phyloP scores from a whole-genome alignment of 2,329 filamentous ascomycete genomes.

The Aspergillus spinulosporus region DNA sequence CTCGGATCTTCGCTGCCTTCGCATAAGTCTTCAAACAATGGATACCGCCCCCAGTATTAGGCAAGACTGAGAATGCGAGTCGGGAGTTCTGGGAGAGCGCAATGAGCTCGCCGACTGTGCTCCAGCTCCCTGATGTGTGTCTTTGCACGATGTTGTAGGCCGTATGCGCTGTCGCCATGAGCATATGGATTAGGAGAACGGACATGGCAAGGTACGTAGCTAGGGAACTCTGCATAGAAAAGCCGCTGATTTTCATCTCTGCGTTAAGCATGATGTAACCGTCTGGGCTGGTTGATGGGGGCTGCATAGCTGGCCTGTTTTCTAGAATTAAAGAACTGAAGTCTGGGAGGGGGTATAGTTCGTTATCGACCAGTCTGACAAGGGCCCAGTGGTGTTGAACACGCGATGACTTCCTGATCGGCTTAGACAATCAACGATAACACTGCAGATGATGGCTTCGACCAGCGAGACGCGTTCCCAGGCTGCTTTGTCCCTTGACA shows the following conservation, averaged over 20 bases:
- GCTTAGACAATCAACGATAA: constrained; percentile 12
- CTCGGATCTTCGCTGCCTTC: constrained; percentile 1
- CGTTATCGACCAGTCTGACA: neutral
- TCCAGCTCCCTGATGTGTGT: constrained; percentile 11
- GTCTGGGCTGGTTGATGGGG: neutral
- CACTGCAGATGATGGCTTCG: constrained; percentile 10
- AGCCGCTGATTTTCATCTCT: constrained; percentile 12
- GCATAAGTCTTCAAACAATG: constrained; percentile 3
- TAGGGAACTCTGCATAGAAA: constrained; percentile 8
- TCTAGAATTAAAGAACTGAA: constrained; percentile 8
- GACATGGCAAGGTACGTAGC: constrained; percentile 10
- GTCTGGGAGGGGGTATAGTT: constrained; percentile 3
- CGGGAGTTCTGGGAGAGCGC: constrained; percentile 13
- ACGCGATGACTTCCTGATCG: constrained; percentile 8
- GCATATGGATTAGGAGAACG: constrained; percentile 9
- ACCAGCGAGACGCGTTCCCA: constrained; percentile 7
- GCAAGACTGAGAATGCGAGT: neutral
- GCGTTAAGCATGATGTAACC: neutral
- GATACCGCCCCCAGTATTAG: constrained; percentile 9
- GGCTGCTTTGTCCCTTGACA: neutral
- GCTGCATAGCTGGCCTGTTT: constrained; percentile 2
- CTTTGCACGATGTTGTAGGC: constrained; percentile 1
- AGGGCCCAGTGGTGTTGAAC: constrained; percentile 5
- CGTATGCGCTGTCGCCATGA: neutral
- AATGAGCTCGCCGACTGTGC: constrained; percentile 8